These are phyloP conservation scores for Oryza brachyantha DNA, from an alignment of 176 grass and related monocot species.

Conservation along the genomic window DNA sequence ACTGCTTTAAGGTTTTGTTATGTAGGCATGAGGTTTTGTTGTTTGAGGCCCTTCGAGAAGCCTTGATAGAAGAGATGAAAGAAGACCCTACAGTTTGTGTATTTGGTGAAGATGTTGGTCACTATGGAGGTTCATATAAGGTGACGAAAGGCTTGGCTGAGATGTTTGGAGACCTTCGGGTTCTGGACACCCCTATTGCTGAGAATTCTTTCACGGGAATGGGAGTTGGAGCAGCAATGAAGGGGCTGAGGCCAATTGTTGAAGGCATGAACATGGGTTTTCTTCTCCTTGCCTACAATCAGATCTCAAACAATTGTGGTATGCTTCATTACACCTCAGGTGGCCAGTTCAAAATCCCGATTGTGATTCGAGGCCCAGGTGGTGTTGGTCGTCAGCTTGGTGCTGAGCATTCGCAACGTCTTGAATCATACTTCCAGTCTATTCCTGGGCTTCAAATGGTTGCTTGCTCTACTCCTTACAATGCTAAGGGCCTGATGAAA, in stretches of 20 bases:
- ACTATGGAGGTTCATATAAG: slow-evolving; percentile 95
- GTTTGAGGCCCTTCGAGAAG: slow-evolving; percentile 89
- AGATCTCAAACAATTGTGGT: slow-evolving; percentile 94
- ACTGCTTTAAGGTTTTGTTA: not conserved
- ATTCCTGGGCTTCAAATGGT: slow-evolving; percentile 95
- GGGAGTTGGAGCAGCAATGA: slow-evolving; percentile 90
- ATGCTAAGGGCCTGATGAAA: slow-evolving; percentile 92
- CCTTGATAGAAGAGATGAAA: slow-evolving; percentile 93
- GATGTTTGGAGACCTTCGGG: slow-evolving; percentile 81
- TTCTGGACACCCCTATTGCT: slow-evolving; percentile 88
- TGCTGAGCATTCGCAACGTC: slow-evolving; percentile 81
- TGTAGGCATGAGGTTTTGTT: slow-evolving; percentile 69
- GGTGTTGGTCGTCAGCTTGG: slow-evolving; percentile 83
- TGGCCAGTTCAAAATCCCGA: slow-evolving; percentile 87
- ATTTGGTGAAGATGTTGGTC: slow-evolving; percentile 82
- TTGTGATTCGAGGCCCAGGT: slow-evolving; percentile 91
- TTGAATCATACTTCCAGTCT: slow-evolving; percentile 94
- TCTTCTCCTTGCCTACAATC: slow-evolving; percentile 85
- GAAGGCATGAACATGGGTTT: slow-evolving; percentile 99
- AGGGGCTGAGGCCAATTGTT: slow-evolving; percentile 64
- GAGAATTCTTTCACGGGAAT: slow-evolving; percentile 86
- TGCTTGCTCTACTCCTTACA: slow-evolving; percentile 95
- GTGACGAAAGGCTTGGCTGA: slow-evolving; percentile 69
- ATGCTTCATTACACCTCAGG: slow-evolving; percentile 99
- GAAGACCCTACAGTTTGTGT: slow-evolving; percentile 73